Evolutionary conservation across 164 flowering plant genomes (phyloP), one percentile per base, ranked within the genome.

Genomic region (Chimonanthus praecox): DNA sequence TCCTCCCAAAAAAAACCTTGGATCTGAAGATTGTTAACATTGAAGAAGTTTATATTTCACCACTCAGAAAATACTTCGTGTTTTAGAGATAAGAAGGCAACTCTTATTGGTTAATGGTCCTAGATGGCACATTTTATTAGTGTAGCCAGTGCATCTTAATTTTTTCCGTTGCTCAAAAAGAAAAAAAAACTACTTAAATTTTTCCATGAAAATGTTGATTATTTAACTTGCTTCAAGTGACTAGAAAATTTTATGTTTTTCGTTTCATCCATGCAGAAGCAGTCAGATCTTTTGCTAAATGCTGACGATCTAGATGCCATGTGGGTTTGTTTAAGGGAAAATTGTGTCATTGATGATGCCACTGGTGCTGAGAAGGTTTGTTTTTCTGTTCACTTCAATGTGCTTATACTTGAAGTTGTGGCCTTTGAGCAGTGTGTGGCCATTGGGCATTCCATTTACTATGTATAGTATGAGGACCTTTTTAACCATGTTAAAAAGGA

Each of bases 241-340:
- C 16, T 15, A 13, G 16, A 13, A 9, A 68, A 68, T 68, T 3
- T 68, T 11, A 47, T 49, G 47, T 47, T 8, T 20, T 68, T 47
- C 9, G 15, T 54, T 64, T 78, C 49, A 46, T 46, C 64, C 72
- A 33, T 83, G 86, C 92, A 94, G 98, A 95, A 95, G 75, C 96
- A 95, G 82, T 89, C 99, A 13, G 99, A 95, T 81, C 91, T 91
- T 67, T 81, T 95, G 86, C 83, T 95, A 13, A 95, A 95, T 83
- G 92, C 97, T 67, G 99, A 95, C 82, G 99, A 93, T 83, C 83
- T 95, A 64, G 99, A 92, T 87, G 94, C 94, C 45, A 93, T 95
- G 98, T 95, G 99, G 98, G 93, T 87, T 77, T 93, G 98, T 83
- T 80, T 95, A 49, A 85, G 98, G 77, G 99, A 95, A 79, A 92